Evolutionary conservation across 1,139 yeast genomes (phyloP).

Genomic region (Kluyveromyces sp.): DNA sequence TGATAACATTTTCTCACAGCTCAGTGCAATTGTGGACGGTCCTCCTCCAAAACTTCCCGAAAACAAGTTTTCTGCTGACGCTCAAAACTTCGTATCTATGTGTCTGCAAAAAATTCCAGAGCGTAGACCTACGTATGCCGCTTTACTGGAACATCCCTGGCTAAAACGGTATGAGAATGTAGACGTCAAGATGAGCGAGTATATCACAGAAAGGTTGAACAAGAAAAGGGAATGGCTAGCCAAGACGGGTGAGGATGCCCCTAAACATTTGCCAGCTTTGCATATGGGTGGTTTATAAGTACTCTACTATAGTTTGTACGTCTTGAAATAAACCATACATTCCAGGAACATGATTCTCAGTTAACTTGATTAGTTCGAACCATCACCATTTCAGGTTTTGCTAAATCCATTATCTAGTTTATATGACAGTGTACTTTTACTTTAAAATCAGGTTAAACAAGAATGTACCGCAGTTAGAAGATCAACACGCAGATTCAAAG

Average conservation of each 20-base stretch:
- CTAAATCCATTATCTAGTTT: background rate
- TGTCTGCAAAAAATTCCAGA: slow-evolving; percentile 81
- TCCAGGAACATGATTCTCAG: background rate
- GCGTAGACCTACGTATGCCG: slow-evolving; percentile 73
- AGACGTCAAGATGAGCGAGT: slow-evolving; percentile 34
- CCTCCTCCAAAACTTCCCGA: slow-evolving; percentile 75
- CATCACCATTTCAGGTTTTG: background rate
- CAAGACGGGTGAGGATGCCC: slow-evolving; percentile 26
- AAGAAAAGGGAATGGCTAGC: slow-evolving; percentile 24
- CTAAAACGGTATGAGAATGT: slow-evolving; percentile 44
- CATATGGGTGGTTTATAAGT: slow-evolving; percentile 32
- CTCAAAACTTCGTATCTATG: slow-evolving; percentile 69
- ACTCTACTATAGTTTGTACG: background rate
- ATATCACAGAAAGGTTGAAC: slow-evolving; percentile 33
- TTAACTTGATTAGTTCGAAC: background rate
- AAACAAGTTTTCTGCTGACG: slow-evolving; percentile 58
- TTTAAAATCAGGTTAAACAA: background rate
- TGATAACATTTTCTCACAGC: slow-evolving; percentile 82
- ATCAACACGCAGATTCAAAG: no score
- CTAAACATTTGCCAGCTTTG: slow-evolving; percentile 29
- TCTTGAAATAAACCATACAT: background rate
- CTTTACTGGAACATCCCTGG: slow-evolving; percentile 80
- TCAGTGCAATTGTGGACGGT: slow-evolving; percentile 94
- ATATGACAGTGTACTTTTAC: background rate
- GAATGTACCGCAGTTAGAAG: background rate